Conservation (phyloP, 805 yeast species). For the Kazachstania bromeliacearum region DNA sequence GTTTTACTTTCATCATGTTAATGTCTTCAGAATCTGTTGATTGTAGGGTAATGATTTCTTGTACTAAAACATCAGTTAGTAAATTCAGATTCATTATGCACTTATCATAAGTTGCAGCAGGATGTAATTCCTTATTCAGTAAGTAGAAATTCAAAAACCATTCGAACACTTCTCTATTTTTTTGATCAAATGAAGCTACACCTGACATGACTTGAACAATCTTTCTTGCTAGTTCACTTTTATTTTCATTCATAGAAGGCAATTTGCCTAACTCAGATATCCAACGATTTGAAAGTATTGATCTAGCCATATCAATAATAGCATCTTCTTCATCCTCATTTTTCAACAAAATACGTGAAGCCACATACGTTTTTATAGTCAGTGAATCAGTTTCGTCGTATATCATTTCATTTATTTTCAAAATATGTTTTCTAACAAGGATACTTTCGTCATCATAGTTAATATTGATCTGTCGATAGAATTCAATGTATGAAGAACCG, state of each 20-base stretch:
- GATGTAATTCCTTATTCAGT: slow-evolving; percentile 24
- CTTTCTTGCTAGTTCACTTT: slow-evolving; percentile 5
- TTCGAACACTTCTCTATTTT: slow-evolving; percentile 38
- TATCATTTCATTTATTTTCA: slow-evolving; percentile 42
- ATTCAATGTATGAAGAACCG: slow-evolving; percentile 31
- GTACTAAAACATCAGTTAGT: slow-evolving; percentile 20
- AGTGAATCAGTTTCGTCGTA: slow-evolving; percentile 31
- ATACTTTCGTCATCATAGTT: slow-evolving; percentile 48
- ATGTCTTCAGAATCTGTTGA: slow-evolving; percentile 21
- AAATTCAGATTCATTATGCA: slow-evolving; percentile 10
- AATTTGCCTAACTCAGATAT: slow-evolving; percentile 17
- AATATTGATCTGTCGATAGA: slow-evolving; percentile 39
- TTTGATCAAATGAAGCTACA: slow-evolving; percentile 32
- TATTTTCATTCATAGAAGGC: slow-evolving; percentile 8
- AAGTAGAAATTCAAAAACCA: slow-evolving; percentile 39
- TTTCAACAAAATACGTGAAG: slow-evolving; percentile 44
- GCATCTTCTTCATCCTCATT: slow-evolving; percentile 64
- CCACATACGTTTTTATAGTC: slow-evolving; percentile 33
- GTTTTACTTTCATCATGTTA: background rate
- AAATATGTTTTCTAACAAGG: slow-evolving; percentile 53
- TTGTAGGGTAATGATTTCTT: slow-evolving; percentile 21
- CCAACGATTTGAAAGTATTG: slow-evolving; percentile 32
- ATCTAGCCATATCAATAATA: slow-evolving; percentile 36
- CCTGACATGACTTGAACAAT: slow-evolving; percentile 32
- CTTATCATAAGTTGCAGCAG: slow-evolving; percentile 4